Evolutionary conservation across 805 yeast genomes (phyloP).

Genomic region (Scheffersomyces lignosus): DNA sequence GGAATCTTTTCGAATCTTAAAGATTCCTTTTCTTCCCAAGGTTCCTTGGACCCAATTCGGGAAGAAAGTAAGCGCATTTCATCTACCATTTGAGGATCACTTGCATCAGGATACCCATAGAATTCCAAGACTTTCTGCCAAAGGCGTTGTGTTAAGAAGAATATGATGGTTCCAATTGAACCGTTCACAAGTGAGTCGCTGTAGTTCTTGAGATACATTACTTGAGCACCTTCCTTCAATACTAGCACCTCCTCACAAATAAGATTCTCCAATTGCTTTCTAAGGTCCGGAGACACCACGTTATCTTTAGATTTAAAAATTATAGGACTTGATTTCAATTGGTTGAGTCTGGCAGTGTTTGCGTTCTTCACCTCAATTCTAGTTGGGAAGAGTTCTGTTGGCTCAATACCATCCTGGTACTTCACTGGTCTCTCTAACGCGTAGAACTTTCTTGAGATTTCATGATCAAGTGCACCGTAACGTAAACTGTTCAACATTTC

Average conservation of each 20-base stretch:
- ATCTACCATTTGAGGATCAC: constrained; percentile 18
- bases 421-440: constrained; percentile 55
- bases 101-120: constrained; percentile 18
- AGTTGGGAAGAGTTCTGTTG: constrained; percentile 89
- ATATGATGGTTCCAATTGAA: constrained; percentile 74
- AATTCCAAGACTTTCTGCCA: constrained; percentile 23
- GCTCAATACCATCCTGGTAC: constrained; percentile 74
- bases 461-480: constrained; percentile 59
- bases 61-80: constrained; percentile 22
- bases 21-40: constrained; percentile 18
- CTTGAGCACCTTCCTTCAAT: constrained; percentile 86
- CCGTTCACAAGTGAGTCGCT: constrained; percentile 87
- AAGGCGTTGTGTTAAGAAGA: constrained; percentile 40
- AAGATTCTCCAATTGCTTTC: constrained; percentile 51
- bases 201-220: constrained; percentile 82
- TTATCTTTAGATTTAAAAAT: constrained; percentile 45
- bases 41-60: constrained; percentile 21
- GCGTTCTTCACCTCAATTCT: constrained; percentile 82
- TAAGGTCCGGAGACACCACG: constrained; percentile 17
- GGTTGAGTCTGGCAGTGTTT: constrained; percentile 44
- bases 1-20: constrained; percentile 20
- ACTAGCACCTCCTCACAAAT: constrained; percentile 69
- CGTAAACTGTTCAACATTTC: constrained; percentile 80
- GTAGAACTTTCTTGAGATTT: constrained; percentile 49
- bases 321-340: constrained; percentile 47